phyloP scores from a whole-genome alignment of 1,284 basidiomycete species.

The Exobasidium rhododendri region DNA sequence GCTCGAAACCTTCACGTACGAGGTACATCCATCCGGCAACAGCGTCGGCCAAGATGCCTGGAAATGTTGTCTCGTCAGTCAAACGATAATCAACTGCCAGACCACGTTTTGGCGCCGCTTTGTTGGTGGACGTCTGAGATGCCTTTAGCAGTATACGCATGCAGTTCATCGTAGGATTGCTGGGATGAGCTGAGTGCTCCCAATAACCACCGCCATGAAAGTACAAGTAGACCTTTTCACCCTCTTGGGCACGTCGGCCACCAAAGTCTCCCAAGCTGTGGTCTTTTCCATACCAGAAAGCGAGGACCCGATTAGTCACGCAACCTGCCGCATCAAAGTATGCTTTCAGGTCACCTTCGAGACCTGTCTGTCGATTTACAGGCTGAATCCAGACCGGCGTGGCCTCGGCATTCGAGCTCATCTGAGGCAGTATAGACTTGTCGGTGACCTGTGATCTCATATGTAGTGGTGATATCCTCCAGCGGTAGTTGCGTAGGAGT shows the following conservation, averaged over 20 bases:
- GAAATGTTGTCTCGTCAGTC: not conserved
- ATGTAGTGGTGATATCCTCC: not conserved
- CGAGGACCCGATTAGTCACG: not conserved
- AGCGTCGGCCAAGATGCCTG: conserved; percentile 32
- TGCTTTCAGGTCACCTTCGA: conserved; percentile 1
- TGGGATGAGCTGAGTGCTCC: not conserved
- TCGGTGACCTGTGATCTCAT: not conserved
- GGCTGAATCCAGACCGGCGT: conserved; percentile 6
- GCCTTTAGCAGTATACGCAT: not conserved
- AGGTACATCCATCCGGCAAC: conserved; percentile 47
- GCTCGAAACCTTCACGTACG: conserved; percentile 31
- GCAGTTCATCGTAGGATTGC: not conserved
- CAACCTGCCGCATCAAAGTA: conserved; percentile 4
- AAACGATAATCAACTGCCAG: conserved; percentile 11
- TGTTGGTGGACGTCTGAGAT: conserved; percentile 8
- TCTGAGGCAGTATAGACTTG: not conserved
- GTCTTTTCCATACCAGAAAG: conserved; percentile 6
- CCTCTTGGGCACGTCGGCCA: not conserved
- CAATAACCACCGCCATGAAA: conserved; percentile 13
- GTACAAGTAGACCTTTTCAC: conserved; percentile 10
- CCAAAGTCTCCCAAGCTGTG: not conserved
- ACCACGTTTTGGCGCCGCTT: conserved; percentile 7
- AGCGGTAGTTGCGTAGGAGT: not conserved
- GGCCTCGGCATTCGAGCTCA: not conserved
- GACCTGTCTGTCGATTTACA: conserved; percentile 3